A percentile compares a stretch with the other conserved stretches of the same genome.
Evolutionary conservation across 768 basidiomycete genomes (phyloP).

Genomic region (Phaeolepiota aurea): DNA sequence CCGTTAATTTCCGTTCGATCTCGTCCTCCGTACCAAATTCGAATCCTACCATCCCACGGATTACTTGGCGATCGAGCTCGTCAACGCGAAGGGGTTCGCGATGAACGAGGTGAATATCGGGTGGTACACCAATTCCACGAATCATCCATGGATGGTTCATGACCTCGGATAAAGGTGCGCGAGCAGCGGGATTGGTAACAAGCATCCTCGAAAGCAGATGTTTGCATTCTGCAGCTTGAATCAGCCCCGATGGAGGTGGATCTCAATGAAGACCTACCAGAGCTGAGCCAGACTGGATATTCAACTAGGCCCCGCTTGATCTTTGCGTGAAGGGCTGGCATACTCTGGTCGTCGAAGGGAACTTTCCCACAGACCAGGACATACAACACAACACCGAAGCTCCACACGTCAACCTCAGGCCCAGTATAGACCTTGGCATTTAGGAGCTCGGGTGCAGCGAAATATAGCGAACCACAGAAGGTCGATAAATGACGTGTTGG

Average conservation of each 20-base stretch:
- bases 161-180: slow-evolving; percentile 81
- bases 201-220: slow-evolving; percentile 91
- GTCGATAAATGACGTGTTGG: slow-evolving; percentile 78
- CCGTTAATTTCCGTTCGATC: slow-evolving; percentile 64
- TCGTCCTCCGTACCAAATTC: slow-evolving; percentile 90
- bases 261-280: slow-evolving; percentile 45
- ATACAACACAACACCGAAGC: slow-evolving; percentile 96
- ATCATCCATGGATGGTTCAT: slow-evolving; percentile 88
- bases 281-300: slow-evolving; percentile 94
- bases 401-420: slow-evolving; percentile 98
- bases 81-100: slow-evolving; percentile 85
- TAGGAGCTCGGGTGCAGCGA: slow-evolving; percentile 94
- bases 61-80: slow-evolving; percentile 81
- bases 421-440: slow-evolving; percentile 97
- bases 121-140: slow-evolving; percentile 75
- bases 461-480: slow-evolving; percentile 97
- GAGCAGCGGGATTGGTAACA: slow-evolving; percentile 82
- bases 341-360: slow-evolving; percentile 97
- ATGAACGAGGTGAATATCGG: slow-evolving; percentile 78
- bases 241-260: slow-evolving; percentile 1
- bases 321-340: slow-evolving; percentile 98
- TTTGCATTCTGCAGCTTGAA: slow-evolving; percentile 73
- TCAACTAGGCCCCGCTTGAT: slow-evolving; percentile 97
- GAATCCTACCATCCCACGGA: slow-evolving; percentile 91
- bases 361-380: slow-evolving; percentile 98